Conservation (phyloP, 768 basidiomycete species). For the Tricholoma sp. region DNA sequence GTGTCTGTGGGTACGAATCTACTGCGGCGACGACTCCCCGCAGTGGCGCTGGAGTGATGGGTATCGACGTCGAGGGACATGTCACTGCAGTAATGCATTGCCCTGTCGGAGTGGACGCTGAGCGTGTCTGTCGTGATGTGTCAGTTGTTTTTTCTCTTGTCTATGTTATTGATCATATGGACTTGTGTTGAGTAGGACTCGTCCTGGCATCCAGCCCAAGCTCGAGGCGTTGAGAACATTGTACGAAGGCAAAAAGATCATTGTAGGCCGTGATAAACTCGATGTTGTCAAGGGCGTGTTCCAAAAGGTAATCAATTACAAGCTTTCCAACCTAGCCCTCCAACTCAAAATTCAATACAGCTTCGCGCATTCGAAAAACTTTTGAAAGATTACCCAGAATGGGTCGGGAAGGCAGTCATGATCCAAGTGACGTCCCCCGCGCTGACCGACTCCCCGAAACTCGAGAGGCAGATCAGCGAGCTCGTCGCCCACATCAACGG, state of each 20-base stretch:
- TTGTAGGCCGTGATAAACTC: constrained; percentile 94
- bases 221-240: constrained; percentile 75
- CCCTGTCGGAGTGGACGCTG: constrained; percentile 93
- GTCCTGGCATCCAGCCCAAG: constrained; percentile 87
- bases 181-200: constrained; percentile 36
- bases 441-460: constrained; percentile 85
- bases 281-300: constrained; percentile 98
- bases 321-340: background rate
- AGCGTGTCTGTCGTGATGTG: constrained; percentile 80
- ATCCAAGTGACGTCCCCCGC: constrained; percentile 95
- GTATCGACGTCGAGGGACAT: constrained; percentile 86
- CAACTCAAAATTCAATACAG: constrained; percentile 27
- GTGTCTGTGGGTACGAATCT: constrained; percentile 93
- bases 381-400: constrained; percentile 88
- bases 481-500: constrained; percentile 94
- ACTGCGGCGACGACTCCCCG: constrained; percentile 30
- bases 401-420: constrained; percentile 85
- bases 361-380: constrained; percentile 95
- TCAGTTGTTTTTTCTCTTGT: constrained; percentile 28
- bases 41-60: constrained; percentile 5
- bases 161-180: background rate
- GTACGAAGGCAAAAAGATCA: constrained; percentile 97
- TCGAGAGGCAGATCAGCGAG: constrained; percentile 92
- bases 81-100: constrained; percentile 82
- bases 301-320: constrained; percentile 63